Percentiles rank a stretch among this genome's conserved stretches.
These are phyloP conservation scores for Beauveria sp. DNA, from an alignment of 2,329 filamentous ascomycete species.

Conservation along the genomic window DNA sequence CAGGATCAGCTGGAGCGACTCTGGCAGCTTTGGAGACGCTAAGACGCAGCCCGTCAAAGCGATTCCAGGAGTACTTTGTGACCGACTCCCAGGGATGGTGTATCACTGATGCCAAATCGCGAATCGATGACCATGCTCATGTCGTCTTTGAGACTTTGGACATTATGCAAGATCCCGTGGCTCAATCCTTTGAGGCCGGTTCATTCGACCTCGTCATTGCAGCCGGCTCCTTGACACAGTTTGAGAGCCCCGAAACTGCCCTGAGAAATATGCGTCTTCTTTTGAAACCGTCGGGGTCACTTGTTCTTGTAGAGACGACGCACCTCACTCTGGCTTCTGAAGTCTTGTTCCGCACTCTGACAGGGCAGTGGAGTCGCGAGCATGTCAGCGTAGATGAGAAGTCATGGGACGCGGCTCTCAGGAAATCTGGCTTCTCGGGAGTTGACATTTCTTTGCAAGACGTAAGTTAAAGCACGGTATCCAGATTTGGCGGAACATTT, in stretches of 20 bases:
- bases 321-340: neutral
- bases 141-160: conserved; percentile 18
- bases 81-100: conserved; percentile 33
- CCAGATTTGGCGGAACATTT: no score
- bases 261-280: conserved; percentile 3
- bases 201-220: conserved; percentile 16
- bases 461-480: neutral
- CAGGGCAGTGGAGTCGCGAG: neutral
- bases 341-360: neutral
- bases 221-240: conserved; percentile 18
- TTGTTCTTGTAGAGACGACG: conserved; percentile 17
- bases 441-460: neutral
- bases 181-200: neutral
- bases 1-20: conserved; percentile 29
- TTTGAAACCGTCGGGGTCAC: conserved; percentile 19
- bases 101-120: conserved; percentile 20
- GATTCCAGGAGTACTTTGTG: conserved; percentile 26
- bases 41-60: conserved; percentile 8
- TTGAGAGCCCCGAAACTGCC: conserved; percentile 12
- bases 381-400: neutral
- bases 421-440: conserved; percentile 1
- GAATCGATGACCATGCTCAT: neutral
- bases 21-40: neutral
- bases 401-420: neutral
- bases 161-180: neutral